Evolutionary conservation across 495 filamentous ascomycete species (phyloP).

Genomic region (Annulohypoxylon maeteangense): DNA sequence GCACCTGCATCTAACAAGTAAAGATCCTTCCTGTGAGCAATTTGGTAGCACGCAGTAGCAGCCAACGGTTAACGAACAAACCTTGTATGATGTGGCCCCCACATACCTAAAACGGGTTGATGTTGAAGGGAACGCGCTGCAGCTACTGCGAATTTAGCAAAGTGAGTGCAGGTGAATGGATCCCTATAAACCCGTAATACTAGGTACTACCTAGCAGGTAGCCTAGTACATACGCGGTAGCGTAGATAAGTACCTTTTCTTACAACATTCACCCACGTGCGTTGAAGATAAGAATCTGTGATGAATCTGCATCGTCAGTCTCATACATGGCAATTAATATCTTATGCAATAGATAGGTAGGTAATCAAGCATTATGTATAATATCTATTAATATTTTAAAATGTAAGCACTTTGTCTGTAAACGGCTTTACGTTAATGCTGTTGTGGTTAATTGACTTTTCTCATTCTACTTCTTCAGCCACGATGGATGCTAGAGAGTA

Average conservation of each 20-base stretch:
- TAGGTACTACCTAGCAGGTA: neutral
- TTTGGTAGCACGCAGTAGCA: constrained; percentile 14
- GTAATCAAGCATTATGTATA: neutral
- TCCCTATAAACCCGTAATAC: neutral
- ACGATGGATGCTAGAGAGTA: neutral
- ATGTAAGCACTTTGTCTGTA: neutral
- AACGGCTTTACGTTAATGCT: neutral
- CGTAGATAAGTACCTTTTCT: neutral
- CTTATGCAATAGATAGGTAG: neutral
- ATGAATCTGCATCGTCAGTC: neutral
- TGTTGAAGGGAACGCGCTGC: neutral
- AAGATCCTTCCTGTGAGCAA: constrained; percentile 16
- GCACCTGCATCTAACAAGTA: constrained; percentile 9
- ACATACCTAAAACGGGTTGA: constrained; percentile 33
- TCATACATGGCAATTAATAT: neutral
- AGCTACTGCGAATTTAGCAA: constrained; percentile 1
- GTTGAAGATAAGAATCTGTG: neutral
- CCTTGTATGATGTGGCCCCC: constrained; percentile 24
- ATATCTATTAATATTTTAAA: neutral
- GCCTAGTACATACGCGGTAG: no score
- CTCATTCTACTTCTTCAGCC: neutral
- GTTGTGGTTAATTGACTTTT: neutral
- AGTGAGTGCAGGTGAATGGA: neutral
- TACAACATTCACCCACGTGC: constrained; percentile 4
- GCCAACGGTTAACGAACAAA: constrained; percentile 23